Percentiles rank a stretch among this genome's conserved stretches.
These are phyloP conservation scores for Trichoderma oligosporum DNA, from an alignment of 2,329 filamentous ascomycete species.

Conservation along the genomic window DNA sequence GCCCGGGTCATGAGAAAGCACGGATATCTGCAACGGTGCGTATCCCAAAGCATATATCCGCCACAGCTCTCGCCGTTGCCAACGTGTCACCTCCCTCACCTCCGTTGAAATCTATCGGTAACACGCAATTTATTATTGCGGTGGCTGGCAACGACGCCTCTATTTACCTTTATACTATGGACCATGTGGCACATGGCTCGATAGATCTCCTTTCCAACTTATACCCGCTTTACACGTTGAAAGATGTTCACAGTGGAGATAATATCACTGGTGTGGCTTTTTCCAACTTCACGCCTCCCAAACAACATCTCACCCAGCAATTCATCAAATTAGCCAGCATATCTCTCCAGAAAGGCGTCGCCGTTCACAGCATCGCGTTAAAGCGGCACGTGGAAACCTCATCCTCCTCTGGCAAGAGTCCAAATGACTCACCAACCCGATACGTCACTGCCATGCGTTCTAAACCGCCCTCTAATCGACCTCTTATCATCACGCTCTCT, in stretches of 20 bases:
- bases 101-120: constrained; percentile 49
- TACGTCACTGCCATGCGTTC: constrained; percentile 66
- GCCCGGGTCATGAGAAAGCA: constrained; percentile 37
- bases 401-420: constrained; percentile 33
- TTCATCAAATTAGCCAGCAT: constrained; percentile 73
- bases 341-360: constrained; percentile 73
- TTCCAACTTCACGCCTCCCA: constrained; percentile 54
- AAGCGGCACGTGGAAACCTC: constrained; percentile 42
- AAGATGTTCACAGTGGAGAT: constrained; percentile 49
- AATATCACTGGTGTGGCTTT: constrained; percentile 59
- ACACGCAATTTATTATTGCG: constrained; percentile 75
- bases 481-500: constrained; percentile 51
- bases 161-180: constrained; percentile 72
- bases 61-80: constrained; percentile 73
- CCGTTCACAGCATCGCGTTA: constrained; percentile 75
- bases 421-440: constrained; percentile 51
- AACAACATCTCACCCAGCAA: constrained; percentile 38
- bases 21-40: constrained; percentile 50
- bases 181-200: constrained; percentile 52
- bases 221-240: constrained; percentile 50
- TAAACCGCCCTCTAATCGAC: constrained; percentile 46
- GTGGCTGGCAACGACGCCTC: constrained; percentile 77
- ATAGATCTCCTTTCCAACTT: constrained; percentile 52
- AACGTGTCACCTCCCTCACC: constrained; percentile 58
- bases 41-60: constrained; percentile 65